Base-by-base conservation (phyloP, 2,329 filamentous ascomycete species). In the Dothideomycetidae sp. region DNA sequence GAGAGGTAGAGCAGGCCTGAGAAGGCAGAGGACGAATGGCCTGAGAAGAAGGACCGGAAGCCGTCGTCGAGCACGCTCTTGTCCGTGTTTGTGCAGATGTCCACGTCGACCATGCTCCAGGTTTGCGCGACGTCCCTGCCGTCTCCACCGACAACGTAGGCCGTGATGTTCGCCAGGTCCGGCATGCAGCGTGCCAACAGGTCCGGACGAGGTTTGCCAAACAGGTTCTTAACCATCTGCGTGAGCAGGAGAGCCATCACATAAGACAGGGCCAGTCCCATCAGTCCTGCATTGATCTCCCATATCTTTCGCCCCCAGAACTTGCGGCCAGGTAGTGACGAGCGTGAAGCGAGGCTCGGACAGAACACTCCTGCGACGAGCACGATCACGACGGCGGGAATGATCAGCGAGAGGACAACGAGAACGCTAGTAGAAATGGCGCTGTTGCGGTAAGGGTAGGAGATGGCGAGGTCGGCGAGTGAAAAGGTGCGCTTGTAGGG, bases 261-360 rank as follows among this genome's bases (percentile, higher is more conserved):
- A 7, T 84, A 63, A 2, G 81, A 74, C 12, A 93, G 64, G 1
- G 68, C 81, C 2, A 93, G 67, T 0, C 86, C 86, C 50, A 93
- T 73, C 74, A 79, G 83, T 41, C 82, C 85, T 2, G 75, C 56
- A 53, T 94, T 84, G 55, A 82, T 75, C 57, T 94, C 86, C 85
- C 88, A 94, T 1, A 93, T 56, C 60, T 90, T 93, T 46, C 82
- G 71, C 53, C 72, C 73, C 76, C 82, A 85, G 31, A 86, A 66
- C 37, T 82, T 59, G 3, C 68, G 57, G 45, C 68, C 68, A 2
- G 81, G 74, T 0, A 78, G 76, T 13, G 69, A 23, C 9, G 31
- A 31, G 14, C 19, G 33, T n/a, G 33, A 31, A 12, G 36, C 31
- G 10, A 36, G 40, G 67, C 29, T 64, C 65, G 11, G 72, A 3